phyloP scores from a whole-genome alignment of 176 grass and related monocot genomes.

The bread wheat (Triticum aestivum) region IWGSC_CS_RefSeq_v2.1 NC_057814.1:26113529-26114028 shows the following conservation, averaged over 20 bases:
- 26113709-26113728: background rate
- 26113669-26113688: background rate
- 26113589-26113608: too few relatives aligned
- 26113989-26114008: background rate
- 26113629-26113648: too few relatives aligned
- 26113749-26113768: background rate
- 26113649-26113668: too few relatives aligned
- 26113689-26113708: background rate
- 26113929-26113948: background rate
- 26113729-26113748: background rate
- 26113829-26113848: background rate
- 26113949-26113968: background rate
- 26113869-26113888: background rate
- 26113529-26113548: too few relatives aligned
- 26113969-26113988: background rate
- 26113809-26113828: background rate
- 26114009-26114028: background rate
- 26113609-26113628: too few relatives aligned
- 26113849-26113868: background rate
- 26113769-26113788: background rate
- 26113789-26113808: background rate
- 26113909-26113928: background rate
- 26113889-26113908: background rate
- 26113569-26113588: too few relatives aligned
- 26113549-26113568: too few relatives aligned